Percentiles rank a stretch among this genome's conserved stretches.
Conservation (phyloP, 2,329 filamentous ascomycete genomes). For the Raffaelea arxii region DNA sequence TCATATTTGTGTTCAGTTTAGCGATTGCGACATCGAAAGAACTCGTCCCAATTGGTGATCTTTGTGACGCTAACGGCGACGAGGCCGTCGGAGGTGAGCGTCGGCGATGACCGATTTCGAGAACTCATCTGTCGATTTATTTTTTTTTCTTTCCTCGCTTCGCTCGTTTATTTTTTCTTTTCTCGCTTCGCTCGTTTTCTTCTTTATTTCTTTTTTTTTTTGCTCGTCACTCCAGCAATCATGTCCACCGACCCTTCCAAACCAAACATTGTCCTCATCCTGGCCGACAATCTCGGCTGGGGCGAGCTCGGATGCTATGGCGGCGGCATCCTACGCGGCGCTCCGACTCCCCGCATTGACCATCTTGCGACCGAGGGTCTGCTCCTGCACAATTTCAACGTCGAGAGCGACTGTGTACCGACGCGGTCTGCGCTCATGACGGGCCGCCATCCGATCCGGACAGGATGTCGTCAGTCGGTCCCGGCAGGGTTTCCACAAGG, state of each 20-base stretch:
- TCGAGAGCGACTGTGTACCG: slow-evolving; percentile 25
- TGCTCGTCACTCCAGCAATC: background rate
- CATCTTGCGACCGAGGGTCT: slow-evolving; percentile 21
- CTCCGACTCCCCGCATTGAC: slow-evolving; percentile 23
- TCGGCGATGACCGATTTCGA: background rate
- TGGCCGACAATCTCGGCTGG: slow-evolving; percentile 28
- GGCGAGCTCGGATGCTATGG: slow-evolving; percentile 21
- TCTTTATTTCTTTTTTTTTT: background rate
- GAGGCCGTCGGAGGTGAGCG: background rate
- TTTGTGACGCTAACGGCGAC: too few relatives aligned
- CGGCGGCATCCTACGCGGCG: slow-evolving; percentile 21
- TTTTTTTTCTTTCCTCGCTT: background rate
- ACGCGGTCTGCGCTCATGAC: slow-evolving; percentile 26
- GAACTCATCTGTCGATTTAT: background rate
- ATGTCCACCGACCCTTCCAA: slow-evolving; percentile 15
- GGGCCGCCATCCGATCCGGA: slow-evolving; percentile 24
- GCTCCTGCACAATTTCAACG: slow-evolving; percentile 26
- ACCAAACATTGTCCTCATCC: slow-evolving; percentile 22
- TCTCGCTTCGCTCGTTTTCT: background rate
- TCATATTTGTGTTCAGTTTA: background rate
- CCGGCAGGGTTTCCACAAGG: slow-evolving; percentile 24
- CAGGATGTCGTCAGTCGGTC: slow-evolving; percentile 23
- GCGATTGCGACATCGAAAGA: background rate
- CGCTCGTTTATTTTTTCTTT: background rate
- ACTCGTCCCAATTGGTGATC: too few relatives aligned